These are phyloP conservation scores for Penicillium macrosclerotiorum DNA, from an alignment of 495 filamentous ascomycete species.

Conservation along the genomic window DNA sequence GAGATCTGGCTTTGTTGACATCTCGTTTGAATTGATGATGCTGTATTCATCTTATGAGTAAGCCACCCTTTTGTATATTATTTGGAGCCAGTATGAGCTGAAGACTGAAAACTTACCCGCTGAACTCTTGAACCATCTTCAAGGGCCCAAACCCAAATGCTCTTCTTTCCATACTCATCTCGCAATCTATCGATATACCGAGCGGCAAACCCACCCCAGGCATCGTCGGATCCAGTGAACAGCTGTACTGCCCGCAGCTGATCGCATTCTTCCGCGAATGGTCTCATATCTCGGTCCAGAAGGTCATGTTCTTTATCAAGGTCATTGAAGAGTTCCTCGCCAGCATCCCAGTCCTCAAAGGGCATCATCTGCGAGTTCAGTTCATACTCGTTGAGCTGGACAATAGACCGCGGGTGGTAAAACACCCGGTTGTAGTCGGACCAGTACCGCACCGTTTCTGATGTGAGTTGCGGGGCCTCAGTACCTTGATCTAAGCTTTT, in stretches of 20 bases:
- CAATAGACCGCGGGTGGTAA: conserved; percentile 85
- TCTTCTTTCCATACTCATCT: conserved; percentile 88
- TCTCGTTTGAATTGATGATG: conserved; percentile 52
- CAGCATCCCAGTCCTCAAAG: conserved; percentile 77
- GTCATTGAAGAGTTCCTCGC: conserved; percentile 77
- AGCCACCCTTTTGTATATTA: background rate
- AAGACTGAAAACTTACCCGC: conserved; percentile 49
- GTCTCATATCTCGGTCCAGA: conserved; percentile 81
- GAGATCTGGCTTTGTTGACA: conserved; percentile 67
- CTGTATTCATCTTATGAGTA: conserved; percentile 2
- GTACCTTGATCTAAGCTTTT: conserved; percentile 69
- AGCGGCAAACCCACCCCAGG: conserved; percentile 86
- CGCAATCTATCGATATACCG: conserved; percentile 76
- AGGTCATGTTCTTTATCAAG: conserved; percentile 85
- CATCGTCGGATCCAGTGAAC: conserved; percentile 76
- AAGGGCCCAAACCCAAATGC: conserved; percentile 82
- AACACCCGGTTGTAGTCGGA: conserved; percentile 90
- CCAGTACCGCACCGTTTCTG: conserved; percentile 83
- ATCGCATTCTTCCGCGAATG: conserved; percentile 90
- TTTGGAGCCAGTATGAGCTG: background rate
- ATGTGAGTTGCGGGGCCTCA: conserved; percentile 56
- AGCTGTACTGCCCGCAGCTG: conserved; percentile 86
- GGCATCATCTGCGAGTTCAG: conserved; percentile 72
- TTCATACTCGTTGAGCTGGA: conserved; percentile 87
- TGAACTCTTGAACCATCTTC: conserved; percentile 59